These are phyloP conservation scores for Cryptosporidium baileyi DNA, from an alignment of 169 alveolate genomes.

Conservation along the genomic window DNA sequence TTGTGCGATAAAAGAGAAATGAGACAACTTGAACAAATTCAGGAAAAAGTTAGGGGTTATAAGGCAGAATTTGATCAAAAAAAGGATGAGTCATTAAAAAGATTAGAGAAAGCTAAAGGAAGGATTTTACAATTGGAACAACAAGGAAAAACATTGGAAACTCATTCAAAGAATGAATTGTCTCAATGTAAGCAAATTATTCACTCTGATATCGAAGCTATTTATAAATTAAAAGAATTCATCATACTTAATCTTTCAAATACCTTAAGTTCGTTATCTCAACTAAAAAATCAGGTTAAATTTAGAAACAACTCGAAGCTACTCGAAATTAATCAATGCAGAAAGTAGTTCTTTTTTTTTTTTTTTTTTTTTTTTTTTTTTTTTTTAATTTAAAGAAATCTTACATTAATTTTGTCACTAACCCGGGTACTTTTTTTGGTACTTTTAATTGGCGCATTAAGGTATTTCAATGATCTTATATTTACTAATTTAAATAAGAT, in stretches of 20 bases:
- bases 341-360: background rate
- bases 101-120: constrained; percentile 57
- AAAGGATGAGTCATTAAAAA: constrained; percentile 51
- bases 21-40: constrained; percentile 66
- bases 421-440: too few species aligned
- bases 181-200: constrained; percentile 63
- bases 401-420: too few species aligned
- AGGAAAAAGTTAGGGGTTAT: constrained; percentile 50
- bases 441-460: too few species aligned
- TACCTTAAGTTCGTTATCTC: background rate
- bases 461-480: too few species aligned
- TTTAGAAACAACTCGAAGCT: constrained; percentile 26
- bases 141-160: constrained; percentile 14
- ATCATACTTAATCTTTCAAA: background rate
- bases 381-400: background rate
- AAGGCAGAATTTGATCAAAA: constrained; percentile 45
- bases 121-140: constrained; percentile 42
- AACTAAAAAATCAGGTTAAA: constrained; percentile 28
- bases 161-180: constrained; percentile 37
- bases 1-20: constrained; percentile 62
- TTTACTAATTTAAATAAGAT: too few species aligned
- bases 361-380: background rate
- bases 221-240: constrained; percentile 24
- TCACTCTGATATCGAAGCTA: constrained; percentile 47
- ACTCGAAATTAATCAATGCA: constrained; percentile 5